These are phyloP conservation scores for Ceratocystis huliohia DNA, from an alignment of 2,329 filamentous ascomycete species.

Conservation along the genomic window DNA sequence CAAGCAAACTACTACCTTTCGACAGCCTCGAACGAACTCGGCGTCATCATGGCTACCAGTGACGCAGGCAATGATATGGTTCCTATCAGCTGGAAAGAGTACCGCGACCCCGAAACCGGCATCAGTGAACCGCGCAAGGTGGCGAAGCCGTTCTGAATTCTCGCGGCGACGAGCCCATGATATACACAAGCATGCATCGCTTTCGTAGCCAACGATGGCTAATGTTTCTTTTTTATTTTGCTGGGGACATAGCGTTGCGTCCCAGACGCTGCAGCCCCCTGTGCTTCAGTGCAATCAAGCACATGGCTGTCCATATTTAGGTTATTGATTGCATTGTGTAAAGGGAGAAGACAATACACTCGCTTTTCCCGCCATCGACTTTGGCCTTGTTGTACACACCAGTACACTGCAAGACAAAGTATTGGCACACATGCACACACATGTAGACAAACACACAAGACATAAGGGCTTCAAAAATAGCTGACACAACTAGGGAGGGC, in stretches of 20 bases:
- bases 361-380: not conserved
- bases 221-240: not conserved
- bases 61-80: constrained; percentile 83
- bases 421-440: not conserved
- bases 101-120: constrained; percentile 70
- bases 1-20: constrained; percentile 92
- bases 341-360: not conserved
- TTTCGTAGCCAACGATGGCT: not conserved
- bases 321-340: not conserved
- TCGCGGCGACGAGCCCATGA: not conserved
- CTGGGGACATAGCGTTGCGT: not conserved
- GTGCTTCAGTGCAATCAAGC: not conserved
- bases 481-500: not conserved
- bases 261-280: not conserved
- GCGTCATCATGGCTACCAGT: constrained; percentile 85
- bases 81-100: constrained; percentile 91
- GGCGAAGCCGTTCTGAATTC: constrained; percentile 68
- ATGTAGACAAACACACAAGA: not conserved
- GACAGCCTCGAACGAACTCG: constrained; percentile 80
- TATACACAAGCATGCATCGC: not conserved
- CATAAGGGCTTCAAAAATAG: not conserved
- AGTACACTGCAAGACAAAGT: not conserved
- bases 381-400: not conserved
- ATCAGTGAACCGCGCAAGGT: constrained; percentile 74
- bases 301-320: not conserved